Evolutionary conservation across 257 asterid genomes (phyloP), one percentile per base, ranked within the genome.

Genomic region (Fraxinus excelsior): DNA sequence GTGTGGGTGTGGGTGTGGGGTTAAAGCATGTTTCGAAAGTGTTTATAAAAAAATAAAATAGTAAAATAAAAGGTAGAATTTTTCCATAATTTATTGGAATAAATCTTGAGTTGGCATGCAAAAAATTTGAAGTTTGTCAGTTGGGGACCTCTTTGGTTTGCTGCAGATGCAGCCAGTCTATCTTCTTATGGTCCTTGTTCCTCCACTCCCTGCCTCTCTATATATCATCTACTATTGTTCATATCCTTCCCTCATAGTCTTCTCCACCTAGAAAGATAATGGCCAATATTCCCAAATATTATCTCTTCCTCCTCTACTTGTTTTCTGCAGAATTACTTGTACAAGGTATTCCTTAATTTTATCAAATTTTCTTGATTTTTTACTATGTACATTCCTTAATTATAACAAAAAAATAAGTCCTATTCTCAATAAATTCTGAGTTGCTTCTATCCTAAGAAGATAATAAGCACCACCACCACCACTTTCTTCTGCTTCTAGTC

Each of bases 141-240:
- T 82, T 79, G 92, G 96, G 96, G 94, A 90, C 94, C 92, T 88
- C 90, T 74, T 49, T 81, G 67, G 66, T 79, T 72, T 79, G 84
- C 83, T 83, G 82, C 84, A 81, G 80, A 85, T 79, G 60, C 81
- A 82, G 87, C 81, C 86, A 85, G 42, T 86, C 88, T 89, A 88
- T 89, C 91, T 72, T 84, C 91, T 78, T 88, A 84, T 75, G 90
- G 87, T 79, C 93, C 77, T 80, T 23, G 37, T 71, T 76, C 71
- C 69, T 75, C 77, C 66, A 64, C 80, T 40, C 79, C 78, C 42
- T 66, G 78, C 80, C 93, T 79, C 81, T 82, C 74, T 60, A 38
- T 34, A 81, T 80, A 75, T 67, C 37, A 72, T 67, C 38, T 31
- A 42, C n/a, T 78, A 76, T 74, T 21, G 6, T 25, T 76, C 84